Evolutionary conservation across 352 stramenopile genomes (phyloP).

Genomic region (Globisporangium polare): DNA sequence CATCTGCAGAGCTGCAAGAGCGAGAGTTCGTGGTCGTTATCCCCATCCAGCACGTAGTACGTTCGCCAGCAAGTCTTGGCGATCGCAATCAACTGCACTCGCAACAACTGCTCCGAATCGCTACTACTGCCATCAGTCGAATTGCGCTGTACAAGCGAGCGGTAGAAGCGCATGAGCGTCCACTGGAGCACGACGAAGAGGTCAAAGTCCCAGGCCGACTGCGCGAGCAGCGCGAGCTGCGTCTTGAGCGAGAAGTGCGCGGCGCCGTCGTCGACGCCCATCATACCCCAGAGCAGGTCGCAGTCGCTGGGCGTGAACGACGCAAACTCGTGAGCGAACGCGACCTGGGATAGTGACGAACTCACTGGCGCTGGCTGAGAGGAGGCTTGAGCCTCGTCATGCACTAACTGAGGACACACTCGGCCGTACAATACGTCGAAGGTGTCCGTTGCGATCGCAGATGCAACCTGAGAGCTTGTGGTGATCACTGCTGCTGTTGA

Average conservation of each 20-base stretch:
- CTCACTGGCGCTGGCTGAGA: neutral
- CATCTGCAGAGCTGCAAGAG: constrained; percentile 60
- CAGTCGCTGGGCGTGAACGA: constrained; percentile 69
- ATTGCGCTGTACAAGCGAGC: neutral
- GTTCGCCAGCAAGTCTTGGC: constrained; percentile 40
- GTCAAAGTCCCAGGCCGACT: constrained; percentile 74
- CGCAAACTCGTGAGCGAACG: constrained; percentile 39
- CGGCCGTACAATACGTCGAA: constrained; percentile 62
- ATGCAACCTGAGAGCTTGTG: constrained; percentile 18
- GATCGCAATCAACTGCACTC: constrained; percentile 24
- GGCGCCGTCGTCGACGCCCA: constrained; percentile 51
- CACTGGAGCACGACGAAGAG: constrained; percentile 67
- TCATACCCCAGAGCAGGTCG: constrained; percentile 72
- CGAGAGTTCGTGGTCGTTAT: constrained; percentile 5
- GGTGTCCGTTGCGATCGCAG: constrained; percentile 53
- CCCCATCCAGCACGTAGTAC: constrained; percentile 50
- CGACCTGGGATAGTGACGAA: constrained; percentile 7
- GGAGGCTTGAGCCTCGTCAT: constrained; percentile 1
- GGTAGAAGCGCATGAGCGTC: constrained; percentile 38
- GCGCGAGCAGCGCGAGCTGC: constrained; percentile 45
- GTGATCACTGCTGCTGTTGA: neutral
- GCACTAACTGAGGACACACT: neutral
- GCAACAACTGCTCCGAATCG: constrained; percentile 1
- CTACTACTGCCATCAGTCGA: neutral
- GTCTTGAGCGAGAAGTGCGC: constrained; percentile 38